Evolutionary conservation across 495 filamentous ascomycete genomes (phyloP), one percentile per base, ranked within the genome.

Genomic region (Neurospora cerealis): DNA sequence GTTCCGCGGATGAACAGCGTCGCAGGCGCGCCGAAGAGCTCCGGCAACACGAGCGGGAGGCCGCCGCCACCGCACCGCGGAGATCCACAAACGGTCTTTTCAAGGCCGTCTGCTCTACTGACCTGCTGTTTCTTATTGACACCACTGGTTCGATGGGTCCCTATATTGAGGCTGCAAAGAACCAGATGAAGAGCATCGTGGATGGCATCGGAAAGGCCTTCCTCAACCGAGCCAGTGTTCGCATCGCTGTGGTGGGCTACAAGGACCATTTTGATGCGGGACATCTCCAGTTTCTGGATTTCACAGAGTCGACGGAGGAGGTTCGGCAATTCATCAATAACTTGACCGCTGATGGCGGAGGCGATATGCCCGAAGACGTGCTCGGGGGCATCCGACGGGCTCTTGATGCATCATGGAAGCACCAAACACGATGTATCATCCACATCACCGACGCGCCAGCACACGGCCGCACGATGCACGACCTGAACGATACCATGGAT

Each of bases 171-270:
- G 80, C 80, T 2, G 81, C 80, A 54, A 83, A 81, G 72, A 73
- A 78, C 7, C 81, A 84, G 40, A 78, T 84, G 66, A 77, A 73
- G 71, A 76, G 71, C 70, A 83, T 83, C 69, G 70, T 83, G 2
- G 69, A 74, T 2, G 81, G 81, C 39, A 81, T 84, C 77, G 75
- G 78, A 69, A 38, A 28, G 9, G 72, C 80, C 10, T 83, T 81
- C 74, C 79, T 87, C 69, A 78, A 83, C 70, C 79, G 80, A 28
- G 81, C 77, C 34, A 76, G 80, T 46, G 77, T 87, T 3, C 84
- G 86, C 28, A 80, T 87, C 70, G 84, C 78, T 10, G 79, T 84
- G 2, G 81, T 84, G 2, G 75, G 75, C 6, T 84, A 84, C 77
- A 83, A 80, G 69, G 82, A 84, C 71, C 80, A 83, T 60, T 42